These are phyloP conservation scores for Circinella umbellata DNA, from an alignment of 371 early-diverging fungal genomes.

Conservation along the genomic window DNA sequence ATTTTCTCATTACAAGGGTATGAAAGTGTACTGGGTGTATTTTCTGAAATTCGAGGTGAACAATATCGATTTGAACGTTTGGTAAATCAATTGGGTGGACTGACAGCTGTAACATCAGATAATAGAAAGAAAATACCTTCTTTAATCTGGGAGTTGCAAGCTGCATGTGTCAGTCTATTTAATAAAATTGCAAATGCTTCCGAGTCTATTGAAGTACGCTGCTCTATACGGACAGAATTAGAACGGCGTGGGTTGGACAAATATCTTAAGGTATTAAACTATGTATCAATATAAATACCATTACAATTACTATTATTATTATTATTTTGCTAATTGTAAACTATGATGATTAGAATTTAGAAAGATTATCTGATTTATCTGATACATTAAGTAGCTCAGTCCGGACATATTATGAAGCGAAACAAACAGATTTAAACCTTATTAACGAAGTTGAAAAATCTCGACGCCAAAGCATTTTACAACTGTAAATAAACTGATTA, in stretches of 20 bases:
- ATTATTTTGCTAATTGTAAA: too few relatives aligned
- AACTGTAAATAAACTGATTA: slow-evolving; percentile 25
- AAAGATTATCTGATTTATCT: slow-evolving; percentile 18
- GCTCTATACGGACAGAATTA: slow-evolving; percentile 57
- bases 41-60: slow-evolving; percentile 67
- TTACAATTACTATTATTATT: not conserved
- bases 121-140: slow-evolving; percentile 7
- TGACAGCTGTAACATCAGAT: not conserved
- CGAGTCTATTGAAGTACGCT: slow-evolving; percentile 54
- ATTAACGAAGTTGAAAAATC: slow-evolving; percentile 47
- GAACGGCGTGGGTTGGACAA: slow-evolving; percentile 63
- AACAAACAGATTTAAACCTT: slow-evolving; percentile 55
- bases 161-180: slow-evolving; percentile 55
- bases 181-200: slow-evolving; percentile 63
- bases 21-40: slow-evolving; percentile 44
- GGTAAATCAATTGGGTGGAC: slow-evolving; percentile 46
- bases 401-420: slow-evolving; percentile 48
- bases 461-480: slow-evolving; percentile 43
- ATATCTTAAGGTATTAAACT: slow-evolving; percentile 38
- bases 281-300: slow-evolving; percentile 3
- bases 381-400: slow-evolving; percentile 37
- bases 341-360: slow-evolving; percentile 2
- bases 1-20: slow-evolving; percentile 54
- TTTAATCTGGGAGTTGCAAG: slow-evolving; percentile 54
- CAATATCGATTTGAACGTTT: slow-evolving; percentile 69